phyloP scores from a whole-genome alignment of 225 moss, liverwort and hornwort species.

The Thuidium tamariscinum region DNA sequence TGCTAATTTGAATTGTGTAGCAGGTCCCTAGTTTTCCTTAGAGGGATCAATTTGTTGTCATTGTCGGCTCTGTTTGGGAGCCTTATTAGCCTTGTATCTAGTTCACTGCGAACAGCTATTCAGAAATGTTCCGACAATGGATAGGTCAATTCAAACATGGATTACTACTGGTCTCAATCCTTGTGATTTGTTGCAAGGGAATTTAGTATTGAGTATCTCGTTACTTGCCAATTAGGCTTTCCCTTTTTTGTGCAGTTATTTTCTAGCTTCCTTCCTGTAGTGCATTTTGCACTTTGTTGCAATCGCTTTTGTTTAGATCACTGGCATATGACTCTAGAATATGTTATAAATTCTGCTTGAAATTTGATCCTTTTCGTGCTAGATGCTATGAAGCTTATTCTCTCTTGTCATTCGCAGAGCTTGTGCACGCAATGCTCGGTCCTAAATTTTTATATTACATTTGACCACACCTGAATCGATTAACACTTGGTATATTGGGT shows the following conservation, averaged over 20 bases:
- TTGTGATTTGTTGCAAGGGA: not conserved
- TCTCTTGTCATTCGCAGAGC: not conserved
- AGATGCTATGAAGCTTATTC: not conserved
- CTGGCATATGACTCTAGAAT: not conserved
- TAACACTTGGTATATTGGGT: not conserved
- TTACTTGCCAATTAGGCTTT: too few relatives aligned
- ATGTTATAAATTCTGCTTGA: not conserved
- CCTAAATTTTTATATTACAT: not conserved
- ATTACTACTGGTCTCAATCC: not conserved
- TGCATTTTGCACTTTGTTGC: not conserved
- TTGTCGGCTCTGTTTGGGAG: conserved; percentile 8
- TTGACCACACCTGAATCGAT: not conserved
- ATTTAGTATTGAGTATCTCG: not conserved
- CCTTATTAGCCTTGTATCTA: conserved; percentile 3
- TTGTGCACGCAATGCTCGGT: not conserved
- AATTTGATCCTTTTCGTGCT: not conserved
- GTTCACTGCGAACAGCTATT: conserved; percentile 2
- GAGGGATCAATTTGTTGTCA: not conserved
- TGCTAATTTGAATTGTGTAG: conserved; percentile 9
- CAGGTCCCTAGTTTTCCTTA: not conserved
- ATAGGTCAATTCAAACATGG: not conserved
- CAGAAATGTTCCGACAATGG: not conserved
- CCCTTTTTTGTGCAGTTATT: not conserved
- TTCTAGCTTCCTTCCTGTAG: not conserved
- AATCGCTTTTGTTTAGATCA: not conserved